Base-by-base conservation (phyloP, 257 asterid species). In the Marsdenia floribunda region DNA sequence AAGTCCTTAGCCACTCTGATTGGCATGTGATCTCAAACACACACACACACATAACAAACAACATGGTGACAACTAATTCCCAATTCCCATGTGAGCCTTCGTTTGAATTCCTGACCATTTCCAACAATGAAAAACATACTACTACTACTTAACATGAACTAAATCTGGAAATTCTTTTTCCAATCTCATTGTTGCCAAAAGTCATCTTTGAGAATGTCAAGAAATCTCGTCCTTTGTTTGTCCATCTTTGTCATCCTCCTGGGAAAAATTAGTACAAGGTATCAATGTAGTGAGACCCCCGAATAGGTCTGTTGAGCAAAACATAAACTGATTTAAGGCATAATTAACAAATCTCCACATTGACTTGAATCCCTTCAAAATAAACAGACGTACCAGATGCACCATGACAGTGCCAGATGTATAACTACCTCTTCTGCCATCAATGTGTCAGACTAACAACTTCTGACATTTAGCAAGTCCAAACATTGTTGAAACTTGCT, bases 221-320 rank as follows among this genome's bases (percentile, higher is more conserved):
- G 24, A 76, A 29, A 54, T 46, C 44, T 59, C 57, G 78, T 46
- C 7, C 33, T 83, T 69, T 73, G 77, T 82, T 77, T 83, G 22
- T 68, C 83, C 37, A 50, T 72, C 18, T 72, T 73, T 68, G 54
- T 75, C 63, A 35, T 84, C 19, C 75, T 29, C 33, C 33, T 29
- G 88, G 96, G 92, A 88, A 83, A 90, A 88, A 90, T n/a, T 35
- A 90, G 83, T 82, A 82, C 21, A 86, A 83, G n/a, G n/a, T n/a
- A n/a, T n/a, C n/a, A n/a, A n/a, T n/a, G n/a, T n/a, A n/a, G n/a
- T n/a, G 73, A 82, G 59, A 18, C 37, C 40, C 55, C 80, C 67
- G 57, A 24, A 78, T 44, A n/a, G 89, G 85, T 1, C 78, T 85
- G 44, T n/a, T n/a, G n/a, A n/a, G n/a, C n/a, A n/a, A n/a, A n/a